These are phyloP conservation scores for Fusarium tricinctum DNA, from an alignment of 2,329 filamentous ascomycete genomes.

Conservation along the genomic window DNA sequence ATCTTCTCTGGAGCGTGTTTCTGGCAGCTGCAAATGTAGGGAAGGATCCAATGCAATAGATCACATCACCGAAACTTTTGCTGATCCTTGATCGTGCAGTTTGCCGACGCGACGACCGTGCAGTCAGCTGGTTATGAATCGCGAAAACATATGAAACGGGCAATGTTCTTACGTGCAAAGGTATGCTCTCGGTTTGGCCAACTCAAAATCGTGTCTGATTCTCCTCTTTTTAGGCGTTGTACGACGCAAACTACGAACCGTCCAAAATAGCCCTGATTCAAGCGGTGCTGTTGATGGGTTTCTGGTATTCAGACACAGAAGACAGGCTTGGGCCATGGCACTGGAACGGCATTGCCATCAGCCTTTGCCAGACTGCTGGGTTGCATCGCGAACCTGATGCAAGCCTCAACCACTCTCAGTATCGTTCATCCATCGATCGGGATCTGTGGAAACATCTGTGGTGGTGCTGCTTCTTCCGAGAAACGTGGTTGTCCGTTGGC, in stretches of 20 bases:
- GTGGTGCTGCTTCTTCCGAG: constrained; percentile 27
- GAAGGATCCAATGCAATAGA: not conserved
- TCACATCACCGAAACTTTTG: not conserved
- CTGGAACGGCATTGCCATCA: constrained; percentile 61
- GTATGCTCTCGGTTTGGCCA: not conserved
- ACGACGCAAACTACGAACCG: constrained; percentile 55
- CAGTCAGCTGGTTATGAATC: constrained; percentile 5
- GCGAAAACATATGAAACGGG: constrained; percentile 25
- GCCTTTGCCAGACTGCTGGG: constrained; percentile 59
- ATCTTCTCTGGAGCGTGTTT: constrained; percentile 52
- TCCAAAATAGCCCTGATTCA: constrained; percentile 58
- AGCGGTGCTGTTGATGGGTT: constrained; percentile 58
- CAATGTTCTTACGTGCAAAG: constrained; percentile 32
- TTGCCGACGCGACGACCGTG: not conserved
- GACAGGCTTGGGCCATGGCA: constrained; percentile 61
- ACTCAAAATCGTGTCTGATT: not conserved
- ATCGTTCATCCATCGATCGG: not conserved
- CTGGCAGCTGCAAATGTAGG: constrained; percentile 37
- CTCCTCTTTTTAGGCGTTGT: constrained; percentile 15
- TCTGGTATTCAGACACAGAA: constrained; percentile 59
- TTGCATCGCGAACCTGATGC: constrained; percentile 50
- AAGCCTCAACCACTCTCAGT: not conserved
- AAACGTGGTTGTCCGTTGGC: constrained; percentile 21
- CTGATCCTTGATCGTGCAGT: not conserved
- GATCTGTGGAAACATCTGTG: constrained; percentile 19